phyloP scores from a whole-genome alignment of 2,329 filamentous ascomycete genomes.

The Fusarium newnesense region DNA sequence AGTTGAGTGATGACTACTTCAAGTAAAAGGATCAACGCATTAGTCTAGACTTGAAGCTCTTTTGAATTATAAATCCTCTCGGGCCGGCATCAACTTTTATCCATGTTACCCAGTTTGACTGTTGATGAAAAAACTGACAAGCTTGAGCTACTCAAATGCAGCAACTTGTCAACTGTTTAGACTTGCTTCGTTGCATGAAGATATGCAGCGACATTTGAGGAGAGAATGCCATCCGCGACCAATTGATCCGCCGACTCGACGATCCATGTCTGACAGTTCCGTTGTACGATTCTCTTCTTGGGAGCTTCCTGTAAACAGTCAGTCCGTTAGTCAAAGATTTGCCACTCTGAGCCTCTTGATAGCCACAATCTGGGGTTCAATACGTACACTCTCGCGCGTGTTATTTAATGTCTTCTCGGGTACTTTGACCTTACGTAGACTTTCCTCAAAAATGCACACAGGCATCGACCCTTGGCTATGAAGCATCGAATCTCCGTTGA shows the following conservation, averaged over 20 bases:
- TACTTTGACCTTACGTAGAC: fast-evolving
- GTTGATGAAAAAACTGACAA: fast-evolving
- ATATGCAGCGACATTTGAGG: fast-evolving
- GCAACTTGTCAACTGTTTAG: fast-evolving
- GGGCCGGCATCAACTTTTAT: fast-evolving
- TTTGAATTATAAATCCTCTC: too few species aligned
- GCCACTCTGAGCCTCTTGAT: fast-evolving
- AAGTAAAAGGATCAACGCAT: fast-evolving
- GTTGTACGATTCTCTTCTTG: not conserved
- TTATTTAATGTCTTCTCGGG: not conserved
- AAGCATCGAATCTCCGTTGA: not conserved
- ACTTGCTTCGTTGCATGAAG: not conserved
- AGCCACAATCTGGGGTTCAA: fast-evolving
- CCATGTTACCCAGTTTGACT: fast-evolving
- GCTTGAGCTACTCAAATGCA: fast-evolving
- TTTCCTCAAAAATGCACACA: not conserved
- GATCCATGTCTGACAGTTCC: constrained; percentile 23
- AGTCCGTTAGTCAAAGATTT: fast-evolving
- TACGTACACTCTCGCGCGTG: fast-evolving
- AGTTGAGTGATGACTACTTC: fast-evolving
- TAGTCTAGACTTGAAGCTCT: too few species aligned
- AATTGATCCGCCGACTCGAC: constrained; percentile 1
- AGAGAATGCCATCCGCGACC: not conserved
- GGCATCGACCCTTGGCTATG: fast-evolving
- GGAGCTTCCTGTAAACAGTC: fast-evolving